Conservation (phyloP, 441 rosid species). For the Gossypium trilobum region DNA sequence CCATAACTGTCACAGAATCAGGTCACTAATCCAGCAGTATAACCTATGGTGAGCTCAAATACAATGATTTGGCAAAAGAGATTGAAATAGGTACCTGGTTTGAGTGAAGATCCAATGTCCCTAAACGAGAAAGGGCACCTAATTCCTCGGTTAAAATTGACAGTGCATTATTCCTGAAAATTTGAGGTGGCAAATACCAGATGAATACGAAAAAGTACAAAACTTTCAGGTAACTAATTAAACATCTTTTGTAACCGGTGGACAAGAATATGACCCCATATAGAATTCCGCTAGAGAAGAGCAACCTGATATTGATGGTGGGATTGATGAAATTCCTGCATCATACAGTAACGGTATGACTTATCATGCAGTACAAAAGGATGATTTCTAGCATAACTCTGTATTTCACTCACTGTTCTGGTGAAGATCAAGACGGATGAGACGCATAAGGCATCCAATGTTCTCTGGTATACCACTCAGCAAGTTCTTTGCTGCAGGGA, state of each 20-base stretch:
- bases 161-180: constrained; percentile 61
- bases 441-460: constrained; percentile 64
- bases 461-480: constrained; percentile 57
- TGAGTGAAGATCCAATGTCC: constrained; percentile 78
- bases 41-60: background rate
- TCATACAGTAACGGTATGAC: constrained; percentile 8
- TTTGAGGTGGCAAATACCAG: constrained; percentile 16
- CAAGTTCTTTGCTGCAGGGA: constrained; percentile 62
- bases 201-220: constrained; percentile 20
- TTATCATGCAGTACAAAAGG: constrained; percentile 5
- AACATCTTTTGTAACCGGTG: background rate
- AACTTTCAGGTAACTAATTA: constrained; percentile 14
- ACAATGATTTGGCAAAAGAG: background rate
- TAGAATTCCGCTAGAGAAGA: constrained; percentile 68
- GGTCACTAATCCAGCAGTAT: background rate
- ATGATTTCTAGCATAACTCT: constrained; percentile 11
- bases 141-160: constrained; percentile 57
- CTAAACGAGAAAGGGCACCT: constrained; percentile 56
- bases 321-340: constrained; percentile 58
- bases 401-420: constrained; percentile 64
- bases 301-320: constrained; percentile 69
- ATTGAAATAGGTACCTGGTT: constrained; percentile 49
- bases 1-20: background rate
- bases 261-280: constrained; percentile 61
- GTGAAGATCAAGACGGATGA: constrained; percentile 85